Percentiles rank a stretch among this genome's conserved stretches.
phyloP scores from a whole-genome alignment of 192 early-diverging fungal species.

The Podila minutissima region DNA sequence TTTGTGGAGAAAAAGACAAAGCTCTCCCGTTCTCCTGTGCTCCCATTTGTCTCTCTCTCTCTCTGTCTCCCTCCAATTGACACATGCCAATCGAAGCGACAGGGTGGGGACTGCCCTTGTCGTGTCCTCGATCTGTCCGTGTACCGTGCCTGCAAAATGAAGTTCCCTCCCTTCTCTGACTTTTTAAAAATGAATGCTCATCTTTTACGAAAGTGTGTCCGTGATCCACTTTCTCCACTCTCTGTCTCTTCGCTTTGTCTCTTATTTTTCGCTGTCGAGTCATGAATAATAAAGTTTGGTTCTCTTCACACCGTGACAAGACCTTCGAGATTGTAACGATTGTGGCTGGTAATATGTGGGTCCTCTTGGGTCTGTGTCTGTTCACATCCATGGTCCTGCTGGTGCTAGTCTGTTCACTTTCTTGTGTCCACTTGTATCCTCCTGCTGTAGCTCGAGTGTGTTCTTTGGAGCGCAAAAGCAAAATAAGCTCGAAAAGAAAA shows the following conservation, averaged over 20 bases:
- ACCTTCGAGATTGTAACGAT: too few relatives aligned
- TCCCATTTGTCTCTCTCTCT: background rate
- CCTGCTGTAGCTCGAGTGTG: too few relatives aligned
- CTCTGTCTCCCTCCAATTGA: background rate
- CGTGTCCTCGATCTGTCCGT: background rate
- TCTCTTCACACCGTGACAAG: too few relatives aligned
- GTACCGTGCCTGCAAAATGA: background rate
- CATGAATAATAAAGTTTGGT: slow-evolving; percentile 4
- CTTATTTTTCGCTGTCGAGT: background rate
- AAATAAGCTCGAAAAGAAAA: background rate
- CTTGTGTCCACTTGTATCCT: too few relatives aligned
- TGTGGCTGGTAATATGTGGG: too few relatives aligned
- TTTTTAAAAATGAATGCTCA: background rate
- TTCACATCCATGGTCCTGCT: too few relatives aligned
- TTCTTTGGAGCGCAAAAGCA: too few relatives aligned
- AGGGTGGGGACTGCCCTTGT: too few relatives aligned
- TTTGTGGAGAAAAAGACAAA: too few relatives aligned
- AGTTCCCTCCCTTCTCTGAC: too few relatives aligned
- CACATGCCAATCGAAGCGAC: background rate
- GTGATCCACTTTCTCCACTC: background rate
- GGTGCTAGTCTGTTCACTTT: background rate
- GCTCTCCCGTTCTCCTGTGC: too few relatives aligned
- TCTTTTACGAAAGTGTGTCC: background rate
- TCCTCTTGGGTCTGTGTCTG: background rate
- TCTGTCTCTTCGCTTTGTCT: too few relatives aligned